Conservation (phyloP, 2,329 filamentous ascomycete genomes). For the Cladophialophora chaetospira region DNA sequence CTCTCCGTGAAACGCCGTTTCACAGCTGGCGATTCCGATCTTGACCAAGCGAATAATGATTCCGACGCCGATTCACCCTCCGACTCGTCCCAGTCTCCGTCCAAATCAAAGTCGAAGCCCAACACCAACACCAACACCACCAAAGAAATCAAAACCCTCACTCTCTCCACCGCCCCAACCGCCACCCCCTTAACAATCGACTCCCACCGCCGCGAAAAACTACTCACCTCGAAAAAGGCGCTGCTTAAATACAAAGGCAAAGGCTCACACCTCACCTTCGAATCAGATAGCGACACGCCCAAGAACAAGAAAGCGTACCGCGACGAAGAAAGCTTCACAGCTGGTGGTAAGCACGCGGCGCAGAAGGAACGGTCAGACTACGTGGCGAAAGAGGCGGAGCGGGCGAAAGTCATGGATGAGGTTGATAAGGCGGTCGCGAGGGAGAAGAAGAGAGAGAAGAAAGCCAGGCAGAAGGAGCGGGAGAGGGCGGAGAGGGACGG, state of each 20-base stretch:
- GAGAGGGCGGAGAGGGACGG: conserved; percentile 36
- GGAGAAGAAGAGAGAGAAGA: conserved; percentile 62
- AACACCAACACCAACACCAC: conserved; percentile 21
- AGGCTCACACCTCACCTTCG: conserved; percentile 82
- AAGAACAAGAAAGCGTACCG: conserved; percentile 87
- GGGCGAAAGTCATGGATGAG: conserved; percentile 73
- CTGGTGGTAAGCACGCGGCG: conserved; percentile 62
- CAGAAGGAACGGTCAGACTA: conserved; percentile 63
- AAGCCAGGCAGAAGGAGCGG: conserved; percentile 42
- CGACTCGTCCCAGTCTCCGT: not conserved
- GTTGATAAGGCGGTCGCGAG: conserved; percentile 80
- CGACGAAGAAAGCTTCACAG: conserved; percentile 76
- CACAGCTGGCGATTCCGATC: conserved; percentile 65
- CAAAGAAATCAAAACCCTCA: conserved; percentile 53
- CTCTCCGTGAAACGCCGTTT: conserved; percentile 87
- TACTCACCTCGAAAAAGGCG: conserved; percentile 94
- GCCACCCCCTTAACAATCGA: conserved; percentile 77
- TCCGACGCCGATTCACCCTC: no score
- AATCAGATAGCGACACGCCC: conserved; percentile 64
- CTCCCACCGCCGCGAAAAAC: conserved; percentile 91
- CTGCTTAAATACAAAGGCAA: conserved; percentile 87
- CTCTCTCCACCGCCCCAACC: conserved; percentile 54
- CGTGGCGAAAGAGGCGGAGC: conserved; percentile 77
- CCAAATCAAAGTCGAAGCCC: conserved; percentile 36
- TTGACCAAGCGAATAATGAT: conserved; percentile 49